Evolutionary conservation across 768 basidiomycete genomes (phyloP).

Genomic region (Nidularia pulvinata): DNA sequence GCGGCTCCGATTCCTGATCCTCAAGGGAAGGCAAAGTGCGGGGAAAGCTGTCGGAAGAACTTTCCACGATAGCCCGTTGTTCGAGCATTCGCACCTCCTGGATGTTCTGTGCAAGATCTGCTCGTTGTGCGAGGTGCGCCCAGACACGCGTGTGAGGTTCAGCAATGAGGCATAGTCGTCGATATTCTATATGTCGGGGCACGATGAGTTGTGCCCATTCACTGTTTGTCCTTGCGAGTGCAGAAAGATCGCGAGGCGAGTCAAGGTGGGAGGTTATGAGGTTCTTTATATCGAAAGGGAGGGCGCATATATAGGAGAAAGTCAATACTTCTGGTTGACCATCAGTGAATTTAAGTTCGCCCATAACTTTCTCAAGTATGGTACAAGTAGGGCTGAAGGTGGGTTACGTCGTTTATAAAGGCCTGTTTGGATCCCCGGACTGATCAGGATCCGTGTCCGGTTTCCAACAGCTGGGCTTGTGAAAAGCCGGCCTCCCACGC

Average conservation of each 20-base stretch:
- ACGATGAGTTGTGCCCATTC: slow-evolving; percentile 15
- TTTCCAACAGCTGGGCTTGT: too few relatives aligned
- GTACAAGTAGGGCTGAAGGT: too few relatives aligned
- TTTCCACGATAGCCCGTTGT: too few relatives aligned
- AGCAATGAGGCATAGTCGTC: slow-evolving; percentile 10
- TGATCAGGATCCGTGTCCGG: too few relatives aligned
- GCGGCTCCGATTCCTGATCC: neutral
- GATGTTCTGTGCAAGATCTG: slow-evolving; percentile 16
- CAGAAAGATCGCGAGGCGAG: slow-evolving; percentile 7
- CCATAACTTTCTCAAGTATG: too few relatives aligned
- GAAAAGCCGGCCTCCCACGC: too few relatives aligned
- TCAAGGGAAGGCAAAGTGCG: neutral
- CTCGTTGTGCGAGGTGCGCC: slow-evolving; percentile 17
- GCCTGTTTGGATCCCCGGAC: too few relatives aligned
- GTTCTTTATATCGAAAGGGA: slow-evolving; percentile 16
- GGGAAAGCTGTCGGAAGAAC: neutral
- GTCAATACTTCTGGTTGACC: too few relatives aligned
- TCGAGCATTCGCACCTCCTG: slow-evolving; percentile 6
- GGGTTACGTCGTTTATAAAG: too few relatives aligned
- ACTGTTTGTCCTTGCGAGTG: slow-evolving; percentile 9
- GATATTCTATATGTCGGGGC: slow-evolving; percentile 20
- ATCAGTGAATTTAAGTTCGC: too few relatives aligned
- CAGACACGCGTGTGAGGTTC: slow-evolving; percentile 11
- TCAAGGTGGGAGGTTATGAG: slow-evolving; percentile 7
- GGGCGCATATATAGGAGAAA: neutral